These are phyloP conservation scores for Curvularia sp. DNA, from an alignment of 2,329 filamentous ascomycete genomes.

Conservation along the genomic window DNA sequence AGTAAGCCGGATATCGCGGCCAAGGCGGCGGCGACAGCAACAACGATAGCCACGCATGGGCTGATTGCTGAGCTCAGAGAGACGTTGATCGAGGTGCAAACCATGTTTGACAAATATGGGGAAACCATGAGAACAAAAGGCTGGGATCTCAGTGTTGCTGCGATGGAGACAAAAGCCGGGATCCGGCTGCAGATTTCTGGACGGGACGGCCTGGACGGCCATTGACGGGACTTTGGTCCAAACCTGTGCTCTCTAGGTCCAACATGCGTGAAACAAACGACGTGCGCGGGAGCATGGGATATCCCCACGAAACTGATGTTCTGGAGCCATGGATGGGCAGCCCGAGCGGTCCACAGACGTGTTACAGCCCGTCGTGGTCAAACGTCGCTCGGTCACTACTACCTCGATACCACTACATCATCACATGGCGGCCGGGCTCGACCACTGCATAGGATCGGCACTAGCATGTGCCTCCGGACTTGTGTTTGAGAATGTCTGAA, in stretches of 20 bases:
- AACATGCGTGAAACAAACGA: slow-evolving; percentile 15
- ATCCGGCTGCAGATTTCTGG: slow-evolving; percentile 36
- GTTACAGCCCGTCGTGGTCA: slow-evolving; percentile 11
- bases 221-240: not conserved
- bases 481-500: slow-evolving; percentile 19
- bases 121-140: slow-evolving; percentile 57
- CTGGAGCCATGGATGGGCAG: slow-evolving; percentile 7
- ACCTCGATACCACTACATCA: not conserved
- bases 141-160: slow-evolving; percentile 70
- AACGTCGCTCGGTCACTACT: not conserved
- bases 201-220: not conserved
- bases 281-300: slow-evolving; percentile 1
- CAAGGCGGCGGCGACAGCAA: not conserved
- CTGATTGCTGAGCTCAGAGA: slow-evolving; percentile 51
- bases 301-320: slow-evolving; percentile 1
- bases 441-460: slow-evolving; percentile 11
- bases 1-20: slow-evolving; percentile 22
- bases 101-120: slow-evolving; percentile 57
- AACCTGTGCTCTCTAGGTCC: slow-evolving; percentile 5
- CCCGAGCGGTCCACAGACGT: slow-evolving; percentile 13
- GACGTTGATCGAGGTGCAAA: slow-evolving; percentile 49
- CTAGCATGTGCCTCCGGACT: slow-evolving; percentile 12
- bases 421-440: not conserved
- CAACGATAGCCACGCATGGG: slow-evolving; percentile 43
- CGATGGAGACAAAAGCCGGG: slow-evolving; percentile 70